Conservation (phyloP, 148 eudicot species). For the Fagopyrum esculentum region DNA sequence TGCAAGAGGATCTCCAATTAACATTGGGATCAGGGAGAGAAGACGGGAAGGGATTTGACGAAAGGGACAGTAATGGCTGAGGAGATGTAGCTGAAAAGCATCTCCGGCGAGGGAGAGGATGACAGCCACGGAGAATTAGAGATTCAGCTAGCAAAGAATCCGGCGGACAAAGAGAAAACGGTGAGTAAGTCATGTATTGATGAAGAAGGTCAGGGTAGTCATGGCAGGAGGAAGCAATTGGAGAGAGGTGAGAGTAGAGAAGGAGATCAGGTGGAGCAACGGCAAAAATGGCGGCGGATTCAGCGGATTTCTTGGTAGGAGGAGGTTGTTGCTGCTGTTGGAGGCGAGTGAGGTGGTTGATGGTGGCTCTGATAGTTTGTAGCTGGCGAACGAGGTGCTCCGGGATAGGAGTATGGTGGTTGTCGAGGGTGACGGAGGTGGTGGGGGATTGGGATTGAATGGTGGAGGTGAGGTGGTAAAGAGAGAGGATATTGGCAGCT, state of each 20-base stretch:
- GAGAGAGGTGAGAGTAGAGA: constrained; percentile 43
- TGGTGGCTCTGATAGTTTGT: constrained; percentile 83
- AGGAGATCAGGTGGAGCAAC: constrained; percentile 74
- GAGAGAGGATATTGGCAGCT: constrained; percentile 76
- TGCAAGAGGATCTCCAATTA: constrained; percentile 43
- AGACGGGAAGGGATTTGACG: constrained; percentile 29
- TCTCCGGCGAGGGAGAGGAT: constrained; percentile 77
- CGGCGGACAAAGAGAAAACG: constrained; percentile 45
- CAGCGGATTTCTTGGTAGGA: constrained; percentile 16
- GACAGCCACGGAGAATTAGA: constrained; percentile 77
- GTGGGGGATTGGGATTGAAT: constrained; percentile 32
- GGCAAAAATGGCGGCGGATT: constrained; percentile 15
- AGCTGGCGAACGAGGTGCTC: constrained; percentile 74
- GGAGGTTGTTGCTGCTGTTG: constrained; percentile 20
- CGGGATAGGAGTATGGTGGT: constrained; percentile 32
- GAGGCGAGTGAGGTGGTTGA: constrained; percentile 83
- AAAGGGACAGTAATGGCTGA: constrained; percentile 20
- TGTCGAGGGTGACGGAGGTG: not conserved
- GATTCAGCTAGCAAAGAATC: constrained; percentile 49
- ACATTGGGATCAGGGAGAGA: constrained; percentile 39
- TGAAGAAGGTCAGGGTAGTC: constrained; percentile 54
- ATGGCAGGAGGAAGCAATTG: constrained; percentile 65
- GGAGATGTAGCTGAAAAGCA: constrained; percentile 45
- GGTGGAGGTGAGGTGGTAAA: constrained; percentile 79
- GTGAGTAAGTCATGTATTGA: constrained; percentile 74